Base-by-base conservation (phyloP, 257 asterid genomes). In the Rehmannia glutinosa region DNA sequence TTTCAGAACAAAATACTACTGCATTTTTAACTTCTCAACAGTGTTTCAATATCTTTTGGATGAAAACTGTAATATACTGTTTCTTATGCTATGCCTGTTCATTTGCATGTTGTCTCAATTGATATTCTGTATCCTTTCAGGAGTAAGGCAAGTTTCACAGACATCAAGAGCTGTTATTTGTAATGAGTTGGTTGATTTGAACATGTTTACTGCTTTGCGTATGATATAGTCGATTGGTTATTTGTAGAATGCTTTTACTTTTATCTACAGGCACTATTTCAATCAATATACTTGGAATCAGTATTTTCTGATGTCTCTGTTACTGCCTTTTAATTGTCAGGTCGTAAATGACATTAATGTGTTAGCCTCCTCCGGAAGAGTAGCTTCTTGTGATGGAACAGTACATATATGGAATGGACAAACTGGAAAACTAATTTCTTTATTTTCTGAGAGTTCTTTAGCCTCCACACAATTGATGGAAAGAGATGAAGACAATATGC, bases 381-480 rank as follows among this genome's bases (percentile, higher is more conserved):
- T 94, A 72, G 99, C 97, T 76, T 94, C 99, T 55, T 94, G 97
- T 85, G 99, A 94, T 77, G 99, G 99, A 70, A 88, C 96, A 21
- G 86, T 94, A 42, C 97, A 94, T 64, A 66, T 94, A 71, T 94
- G 99, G 99, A 87, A 94, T 73, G 94, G 95, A 65, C 96, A 94
- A 76, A 86, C 84, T 0, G 99, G 97, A 68, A 86, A 84, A 79
- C 74, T 79, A 69, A 78, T 85, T 57, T 86, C 91, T 73, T 74
- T 86, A 54, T 86, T 90, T 76, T 78, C 97, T 58, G 99, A 94
- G 82, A 80, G 83, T 68, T 73, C 95, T 72, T 74, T 75, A 64
- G 72, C 81, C 55, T 78, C 82, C 41, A 73, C 78, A 60, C 80
- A 78, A 49, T 78, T 72, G 73, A 66, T 67, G 61, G 93, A 82